phyloP scores from a whole-genome alignment of 2,329 filamentous ascomycete species.

The Fusarium annulatum region DNA sequence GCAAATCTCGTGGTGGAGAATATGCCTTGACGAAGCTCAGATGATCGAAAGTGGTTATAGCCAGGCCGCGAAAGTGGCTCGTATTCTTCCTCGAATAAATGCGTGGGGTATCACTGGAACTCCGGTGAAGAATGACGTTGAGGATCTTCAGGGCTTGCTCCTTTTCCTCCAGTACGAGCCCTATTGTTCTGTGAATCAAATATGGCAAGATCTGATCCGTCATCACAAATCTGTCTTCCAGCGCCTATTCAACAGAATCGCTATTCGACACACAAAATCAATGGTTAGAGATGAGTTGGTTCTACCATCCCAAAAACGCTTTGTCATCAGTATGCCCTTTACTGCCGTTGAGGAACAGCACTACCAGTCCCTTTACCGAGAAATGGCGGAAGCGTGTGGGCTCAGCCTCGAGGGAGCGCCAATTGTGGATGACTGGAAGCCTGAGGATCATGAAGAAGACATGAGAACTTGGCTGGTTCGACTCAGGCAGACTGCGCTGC shows the following conservation, averaged over 20 bases:
- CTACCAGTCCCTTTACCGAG: constrained; percentile 79
- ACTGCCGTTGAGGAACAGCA: constrained; percentile 91
- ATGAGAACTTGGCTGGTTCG: constrained; percentile 86
- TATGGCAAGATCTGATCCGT: constrained; percentile 76
- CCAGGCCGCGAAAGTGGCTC: constrained; percentile 83
- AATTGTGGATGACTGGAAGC: constrained; percentile 70
- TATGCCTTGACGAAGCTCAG: constrained; percentile 83
- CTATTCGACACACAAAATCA: constrained; percentile 88
- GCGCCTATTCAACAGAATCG: constrained; percentile 75
- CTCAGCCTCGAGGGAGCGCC: constrained; percentile 74
- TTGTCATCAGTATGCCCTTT: constrained; percentile 90
- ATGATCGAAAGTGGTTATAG: constrained; percentile 93
- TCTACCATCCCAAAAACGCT: constrained; percentile 84
- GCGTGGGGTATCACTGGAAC: constrained; percentile 93
- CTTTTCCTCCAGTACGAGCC: constrained; percentile 84
- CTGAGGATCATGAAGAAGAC: constrained; percentile 70
- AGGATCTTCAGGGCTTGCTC: constrained; percentile 82
- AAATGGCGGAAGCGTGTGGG: constrained; percentile 78
- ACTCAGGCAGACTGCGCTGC: constrained; percentile 84
- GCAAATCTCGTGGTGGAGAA: constrained; percentile 87
- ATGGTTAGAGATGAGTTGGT: constrained; percentile 80
- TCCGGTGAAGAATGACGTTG: constrained; percentile 81
- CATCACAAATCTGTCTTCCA: constrained; percentile 73
- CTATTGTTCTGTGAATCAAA: constrained; percentile 70
- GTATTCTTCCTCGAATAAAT: constrained; percentile 82